phyloP scores from a whole-genome alignment of 75 land plant genomes.

The Adiantum capillusveneris region DNA sequence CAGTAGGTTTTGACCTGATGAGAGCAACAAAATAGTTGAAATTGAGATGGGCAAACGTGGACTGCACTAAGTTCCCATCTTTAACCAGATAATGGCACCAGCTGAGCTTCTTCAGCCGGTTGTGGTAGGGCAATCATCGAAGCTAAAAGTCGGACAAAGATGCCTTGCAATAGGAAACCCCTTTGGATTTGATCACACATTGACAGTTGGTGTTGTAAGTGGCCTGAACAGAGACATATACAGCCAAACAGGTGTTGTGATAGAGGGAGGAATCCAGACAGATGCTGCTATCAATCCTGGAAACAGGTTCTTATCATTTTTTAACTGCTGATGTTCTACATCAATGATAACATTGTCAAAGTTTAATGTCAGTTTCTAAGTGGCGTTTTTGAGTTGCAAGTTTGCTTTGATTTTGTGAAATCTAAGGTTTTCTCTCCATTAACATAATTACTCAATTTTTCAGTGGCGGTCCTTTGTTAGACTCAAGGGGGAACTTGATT shows the following conservation, averaged over 20 bases:
- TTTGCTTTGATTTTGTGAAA: too few relatives aligned
- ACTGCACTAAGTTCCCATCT: too few relatives aligned
- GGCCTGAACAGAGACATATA: slow-evolving; percentile 87
- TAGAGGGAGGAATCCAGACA: slow-evolving; percentile 93
- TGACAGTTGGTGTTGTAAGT: slow-evolving; percentile 92
- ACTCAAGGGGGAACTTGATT: slow-evolving; percentile 78
- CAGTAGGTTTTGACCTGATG: too few relatives aligned
- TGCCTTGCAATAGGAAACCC: slow-evolving; percentile 97
- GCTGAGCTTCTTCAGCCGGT: slow-evolving; percentile 65
- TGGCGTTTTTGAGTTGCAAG: too few relatives aligned
- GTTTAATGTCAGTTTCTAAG: too few relatives aligned
- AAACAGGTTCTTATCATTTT: slow-evolving; percentile 58
- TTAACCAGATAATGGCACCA: slow-evolving; percentile 79
- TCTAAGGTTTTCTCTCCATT: too few relatives aligned
- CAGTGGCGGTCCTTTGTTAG: slow-evolving; percentile 91
- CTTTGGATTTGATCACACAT: slow-evolving; percentile 96
- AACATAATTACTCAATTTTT: too few relatives aligned
- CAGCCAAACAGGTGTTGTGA: slow-evolving; percentile 83
- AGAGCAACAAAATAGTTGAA: too few relatives aligned
- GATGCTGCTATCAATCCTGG: slow-evolving; percentile 98
- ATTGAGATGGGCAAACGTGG: too few relatives aligned
- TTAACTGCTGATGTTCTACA: too few relatives aligned
- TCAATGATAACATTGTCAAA: too few relatives aligned
- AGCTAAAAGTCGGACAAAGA: slow-evolving; percentile 80
- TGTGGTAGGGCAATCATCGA: slow-evolving; percentile 59